phyloP scores from a whole-genome alignment of 2,329 filamentous ascomycete species.

The Rutstroemia sp. region DNA sequence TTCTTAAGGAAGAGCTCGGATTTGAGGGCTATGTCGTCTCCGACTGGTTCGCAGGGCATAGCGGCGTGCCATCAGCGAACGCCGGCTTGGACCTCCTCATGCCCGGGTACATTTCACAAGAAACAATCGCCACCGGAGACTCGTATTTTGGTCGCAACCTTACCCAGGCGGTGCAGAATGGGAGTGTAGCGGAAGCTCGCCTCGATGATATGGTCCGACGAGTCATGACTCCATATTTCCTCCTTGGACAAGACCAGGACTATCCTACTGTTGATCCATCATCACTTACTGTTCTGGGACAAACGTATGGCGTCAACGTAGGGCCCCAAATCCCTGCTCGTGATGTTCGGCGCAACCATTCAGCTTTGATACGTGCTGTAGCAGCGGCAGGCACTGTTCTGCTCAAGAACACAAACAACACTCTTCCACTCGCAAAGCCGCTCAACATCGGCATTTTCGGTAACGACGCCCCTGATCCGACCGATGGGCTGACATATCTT shows the following conservation, averaged over 20 bases:
- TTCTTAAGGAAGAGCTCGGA: slow-evolving; percentile 77
- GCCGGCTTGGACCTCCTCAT: slow-evolving; percentile 65
- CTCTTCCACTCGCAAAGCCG: slow-evolving; percentile 50
- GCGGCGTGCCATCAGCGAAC: slow-evolving; percentile 68
- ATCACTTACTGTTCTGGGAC: too few relatives aligned
- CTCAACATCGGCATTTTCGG: slow-evolving; percentile 44
- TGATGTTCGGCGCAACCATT: slow-evolving; percentile 55
- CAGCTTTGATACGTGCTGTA: slow-evolving; percentile 33
- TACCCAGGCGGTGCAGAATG: slow-evolving; percentile 49
- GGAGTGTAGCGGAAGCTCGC: slow-evolving; percentile 56
- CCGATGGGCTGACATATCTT: slow-evolving; percentile 28
- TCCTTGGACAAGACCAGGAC: slow-evolving; percentile 45
- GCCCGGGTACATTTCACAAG: slow-evolving; percentile 9
- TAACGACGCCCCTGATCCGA: slow-evolving; percentile 51
- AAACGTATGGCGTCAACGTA: slow-evolving; percentile 43
- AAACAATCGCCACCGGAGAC: neutral
- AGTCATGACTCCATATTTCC: slow-evolving; percentile 49
- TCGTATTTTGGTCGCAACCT: slow-evolving; percentile 24
- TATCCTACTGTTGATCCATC: slow-evolving; percentile 29
- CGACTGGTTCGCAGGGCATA: slow-evolving; percentile 78
- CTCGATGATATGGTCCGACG: slow-evolving; percentile 55
- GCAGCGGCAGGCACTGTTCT: slow-evolving; percentile 53
- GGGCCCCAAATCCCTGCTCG: slow-evolving; percentile 32
- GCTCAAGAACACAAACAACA: slow-evolving; percentile 50
- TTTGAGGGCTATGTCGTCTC: slow-evolving; percentile 81